A percentile compares a stretch with the other conserved stretches of the same genome.
These are phyloP conservation scores for Zygoascus sp. DNA, from an alignment of 1,139 yeast genomes.

Conservation along the genomic window DNA sequence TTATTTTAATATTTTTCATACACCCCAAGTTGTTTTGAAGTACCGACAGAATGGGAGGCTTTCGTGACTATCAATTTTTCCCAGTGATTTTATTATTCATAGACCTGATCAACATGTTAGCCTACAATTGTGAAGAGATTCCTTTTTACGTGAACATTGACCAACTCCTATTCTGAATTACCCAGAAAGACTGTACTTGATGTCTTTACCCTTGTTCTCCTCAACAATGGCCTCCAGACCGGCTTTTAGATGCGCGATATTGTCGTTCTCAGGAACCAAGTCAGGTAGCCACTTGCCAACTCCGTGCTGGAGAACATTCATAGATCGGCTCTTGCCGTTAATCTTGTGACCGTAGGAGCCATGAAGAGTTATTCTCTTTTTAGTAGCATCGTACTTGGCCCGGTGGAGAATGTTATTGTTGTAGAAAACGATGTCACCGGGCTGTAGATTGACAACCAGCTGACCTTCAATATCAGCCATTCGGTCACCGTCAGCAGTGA, in stretches of 20 bases:
- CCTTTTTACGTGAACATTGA: too few relatives aligned
- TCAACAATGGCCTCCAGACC: conserved; percentile 41
- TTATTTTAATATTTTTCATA: too few relatives aligned
- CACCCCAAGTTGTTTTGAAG: too few relatives aligned
- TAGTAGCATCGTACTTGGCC: conserved; percentile 43
- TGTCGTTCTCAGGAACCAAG: conserved; percentile 40
- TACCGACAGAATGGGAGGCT: too few relatives aligned
- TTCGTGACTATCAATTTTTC: too few relatives aligned
- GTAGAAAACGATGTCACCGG: conserved; percentile 54
- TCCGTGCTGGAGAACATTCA: conserved; percentile 53
- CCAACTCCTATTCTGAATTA: conserved; percentile 18
- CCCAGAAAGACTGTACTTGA: conserved; percentile 48
- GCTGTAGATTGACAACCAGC: conserved; percentile 43
- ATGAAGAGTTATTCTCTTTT: conserved; percentile 47
- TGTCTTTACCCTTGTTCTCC: conserved; percentile 40
- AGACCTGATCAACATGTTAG: too few relatives aligned
- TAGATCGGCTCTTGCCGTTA: conserved; percentile 46
- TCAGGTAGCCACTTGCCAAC: conserved; percentile 49
- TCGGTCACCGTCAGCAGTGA: conserved; percentile 39
- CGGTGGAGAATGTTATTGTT: conserved; percentile 53
- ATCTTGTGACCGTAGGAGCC: conserved; percentile 51
- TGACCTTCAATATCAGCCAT: conserved; percentile 36
- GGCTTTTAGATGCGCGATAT: conserved; percentile 37
- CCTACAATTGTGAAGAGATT: too few relatives aligned
- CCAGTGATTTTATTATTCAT: too few relatives aligned